Percentiles rank a stretch among this genome's conserved stretches.
Conservation (phyloP, 73 alveolate species). For the Breviolum minutum region DNA sequence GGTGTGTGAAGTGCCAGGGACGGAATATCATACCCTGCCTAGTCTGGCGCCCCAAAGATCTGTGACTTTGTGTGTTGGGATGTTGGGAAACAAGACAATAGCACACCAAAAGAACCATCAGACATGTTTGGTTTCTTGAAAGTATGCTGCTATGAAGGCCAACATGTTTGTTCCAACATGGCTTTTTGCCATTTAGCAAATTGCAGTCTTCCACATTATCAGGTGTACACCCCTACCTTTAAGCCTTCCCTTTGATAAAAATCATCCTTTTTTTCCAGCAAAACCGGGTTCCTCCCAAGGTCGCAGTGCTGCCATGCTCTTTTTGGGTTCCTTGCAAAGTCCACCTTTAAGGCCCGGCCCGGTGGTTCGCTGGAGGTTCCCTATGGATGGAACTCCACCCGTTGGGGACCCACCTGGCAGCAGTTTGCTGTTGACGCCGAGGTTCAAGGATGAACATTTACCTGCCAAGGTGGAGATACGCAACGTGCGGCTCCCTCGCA, state of each 20-base stretch:
- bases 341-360: conserved; percentile 84
- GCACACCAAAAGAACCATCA: too few species aligned
- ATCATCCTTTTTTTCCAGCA: not conserved
- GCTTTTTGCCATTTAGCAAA: too few species aligned
- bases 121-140: too few species aligned
- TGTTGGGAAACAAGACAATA: not conserved
- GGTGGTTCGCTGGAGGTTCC: too few species aligned
- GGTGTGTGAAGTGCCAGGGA: conserved; percentile 85
- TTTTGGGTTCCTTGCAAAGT: conserved; percentile 63
- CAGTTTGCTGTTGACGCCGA: not conserved
- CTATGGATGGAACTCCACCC: too few species aligned
- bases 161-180: too few species aligned
- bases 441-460: conserved; percentile 35
- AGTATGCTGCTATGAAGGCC: too few species aligned
- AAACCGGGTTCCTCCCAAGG: not conserved
- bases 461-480: conserved; percentile 50
- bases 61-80: not conserved
- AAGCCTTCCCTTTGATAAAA: too few species aligned
- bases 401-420: not conserved
- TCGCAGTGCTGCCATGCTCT: conserved; percentile 35
- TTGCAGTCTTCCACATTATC: too few species aligned
- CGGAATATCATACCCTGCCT: conserved; percentile 65
- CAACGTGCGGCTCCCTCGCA: not conserved
- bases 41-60: not conserved
- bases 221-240: too few species aligned